Evolutionary conservation across 1,284 basidiomycete species (phyloP), one percentile per base, ranked within the genome.

Genomic region (Cryptococcus sp.): DNA sequence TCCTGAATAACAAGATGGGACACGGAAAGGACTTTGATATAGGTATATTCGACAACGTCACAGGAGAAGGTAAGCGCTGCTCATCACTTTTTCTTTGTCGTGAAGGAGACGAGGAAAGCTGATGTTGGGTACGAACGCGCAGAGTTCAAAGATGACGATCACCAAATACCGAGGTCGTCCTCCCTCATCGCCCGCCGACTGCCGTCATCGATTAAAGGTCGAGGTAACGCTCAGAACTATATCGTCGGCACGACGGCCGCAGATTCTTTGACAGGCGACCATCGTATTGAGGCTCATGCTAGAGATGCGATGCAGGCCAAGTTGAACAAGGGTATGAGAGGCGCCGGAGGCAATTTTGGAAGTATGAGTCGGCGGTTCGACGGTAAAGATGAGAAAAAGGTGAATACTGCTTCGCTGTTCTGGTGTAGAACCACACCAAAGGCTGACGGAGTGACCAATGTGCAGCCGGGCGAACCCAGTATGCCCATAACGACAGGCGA

Each of bases 21-120:
- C 96, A 96, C 81, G 93, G 93, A 61, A 92, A 89, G 74, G 96
- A 99, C 77, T 98, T 99, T 82, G 96, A 99, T 79, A 84, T 99
- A 42, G 86, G 86, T 57, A 83, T 99, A 35, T 89, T 87, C 72
- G 92, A 96, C 73, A 82, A 85, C 53, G 85, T 87, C n/a, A 87
- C 88, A 13, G 88, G 90, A 64, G 89, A 94, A 85, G 93, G 93
- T 91, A 64, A 63, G 84, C 80, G 16, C 15, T 3, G 17, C n/a
- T 39, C 47, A 5, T n/a, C 23, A 7, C n/a, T 30, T 35, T 11
- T 38, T 39, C 30, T 45, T 50, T 16, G 10, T 27, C 20, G 16
- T 62, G 52, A 10, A 10, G 30, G 23, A 23, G 16, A 11, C 8
- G 5, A 30, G 39, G 30, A 30, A 27, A 42, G 38, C 53, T 48